Evolutionary conservation across 768 basidiomycete species (phyloP).

Genomic region (Tulasnella sp.): DNA sequence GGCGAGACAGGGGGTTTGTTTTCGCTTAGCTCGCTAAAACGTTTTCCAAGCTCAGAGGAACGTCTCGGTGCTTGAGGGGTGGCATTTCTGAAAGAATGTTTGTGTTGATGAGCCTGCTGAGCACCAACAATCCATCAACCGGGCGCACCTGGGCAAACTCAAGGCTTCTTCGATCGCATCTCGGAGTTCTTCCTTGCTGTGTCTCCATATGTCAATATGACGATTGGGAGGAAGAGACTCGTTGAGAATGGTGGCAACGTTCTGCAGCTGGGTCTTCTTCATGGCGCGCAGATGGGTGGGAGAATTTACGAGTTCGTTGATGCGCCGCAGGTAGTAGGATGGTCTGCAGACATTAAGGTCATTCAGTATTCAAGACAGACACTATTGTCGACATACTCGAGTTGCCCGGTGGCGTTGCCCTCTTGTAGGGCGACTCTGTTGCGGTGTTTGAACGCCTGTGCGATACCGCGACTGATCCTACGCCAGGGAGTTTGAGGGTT

Average conservation of each 20-base stretch:
- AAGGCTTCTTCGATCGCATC: constrained; percentile 8
- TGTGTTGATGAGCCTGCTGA: not conserved
- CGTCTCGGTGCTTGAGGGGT: constrained; percentile 9
- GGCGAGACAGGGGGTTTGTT: not conserved
- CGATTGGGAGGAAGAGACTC: not conserved
- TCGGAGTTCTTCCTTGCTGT: constrained; percentile 3
- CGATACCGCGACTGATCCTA: constrained; percentile 9
- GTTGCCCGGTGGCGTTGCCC: not conserved
- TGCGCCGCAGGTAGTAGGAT: not conserved
- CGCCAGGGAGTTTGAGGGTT: constrained; percentile 10
- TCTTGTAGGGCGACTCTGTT: not conserved
- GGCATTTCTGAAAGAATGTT: not conserved
- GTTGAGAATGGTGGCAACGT: constrained; percentile 9
- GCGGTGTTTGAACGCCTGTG: not conserved
- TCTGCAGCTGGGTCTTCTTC: constrained; percentile 10
- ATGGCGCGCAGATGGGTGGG: constrained; percentile 7
- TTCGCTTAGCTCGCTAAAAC: constrained; percentile 3
- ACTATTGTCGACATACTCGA: not conserved
- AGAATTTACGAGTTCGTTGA: constrained; percentile 1
- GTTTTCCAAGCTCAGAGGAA: not conserved
- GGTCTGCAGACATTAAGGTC: not conserved
- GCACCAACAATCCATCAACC: not conserved
- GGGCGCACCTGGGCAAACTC: not conserved
- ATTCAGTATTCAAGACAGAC: not conserved
- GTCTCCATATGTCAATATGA: not conserved